Conservation (phyloP, 805 yeast species). For the Limtongia smithiae region DNA sequence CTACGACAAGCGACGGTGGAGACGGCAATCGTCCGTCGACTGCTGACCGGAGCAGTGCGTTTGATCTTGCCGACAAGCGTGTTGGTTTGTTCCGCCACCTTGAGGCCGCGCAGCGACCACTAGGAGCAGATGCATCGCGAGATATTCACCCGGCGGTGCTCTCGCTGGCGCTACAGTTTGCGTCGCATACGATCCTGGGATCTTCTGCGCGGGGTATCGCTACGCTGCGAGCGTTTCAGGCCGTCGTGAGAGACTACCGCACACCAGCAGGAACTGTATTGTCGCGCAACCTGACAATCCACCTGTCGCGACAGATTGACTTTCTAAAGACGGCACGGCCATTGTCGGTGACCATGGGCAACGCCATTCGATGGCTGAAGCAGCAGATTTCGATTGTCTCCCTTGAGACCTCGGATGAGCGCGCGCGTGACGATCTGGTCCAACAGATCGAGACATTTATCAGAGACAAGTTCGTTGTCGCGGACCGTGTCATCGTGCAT, state of each 20-base stretch:
- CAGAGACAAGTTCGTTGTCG: constrained; percentile 76
- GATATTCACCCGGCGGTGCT: constrained; percentile 84
- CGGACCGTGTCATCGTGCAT: constrained; percentile 78
- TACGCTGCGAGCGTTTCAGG: constrained; percentile 80
- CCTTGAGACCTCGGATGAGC: constrained; percentile 61
- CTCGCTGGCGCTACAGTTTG: constrained; percentile 70
- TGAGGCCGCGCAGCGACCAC: constrained; percentile 35
- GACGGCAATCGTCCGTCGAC: too few species aligned
- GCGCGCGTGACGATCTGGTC: constrained; percentile 62
- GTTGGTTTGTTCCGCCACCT: constrained; percentile 41
- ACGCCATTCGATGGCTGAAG: constrained; percentile 94
- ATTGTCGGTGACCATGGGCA: constrained; percentile 91
- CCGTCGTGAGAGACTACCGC: constrained; percentile 70
- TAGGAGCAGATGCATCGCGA: constrained; percentile 51
- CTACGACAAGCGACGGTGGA: constrained; percentile 15
- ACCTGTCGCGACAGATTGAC: constrained; percentile 88
- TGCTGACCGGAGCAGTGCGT: too few species aligned
- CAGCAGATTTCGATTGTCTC: constrained; percentile 84
- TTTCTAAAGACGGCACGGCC: constrained; percentile 88
- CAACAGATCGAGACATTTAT: constrained; percentile 76
- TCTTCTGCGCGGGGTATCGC: constrained; percentile 80
- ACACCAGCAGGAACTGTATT: constrained; percentile 85
- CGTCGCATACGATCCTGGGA: constrained; percentile 84
- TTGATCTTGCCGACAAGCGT: constrained; percentile 26
- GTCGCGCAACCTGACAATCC: constrained; percentile 82